Conservation (phyloP, 345 rosid species). For the Boechera stricta region DNA sequence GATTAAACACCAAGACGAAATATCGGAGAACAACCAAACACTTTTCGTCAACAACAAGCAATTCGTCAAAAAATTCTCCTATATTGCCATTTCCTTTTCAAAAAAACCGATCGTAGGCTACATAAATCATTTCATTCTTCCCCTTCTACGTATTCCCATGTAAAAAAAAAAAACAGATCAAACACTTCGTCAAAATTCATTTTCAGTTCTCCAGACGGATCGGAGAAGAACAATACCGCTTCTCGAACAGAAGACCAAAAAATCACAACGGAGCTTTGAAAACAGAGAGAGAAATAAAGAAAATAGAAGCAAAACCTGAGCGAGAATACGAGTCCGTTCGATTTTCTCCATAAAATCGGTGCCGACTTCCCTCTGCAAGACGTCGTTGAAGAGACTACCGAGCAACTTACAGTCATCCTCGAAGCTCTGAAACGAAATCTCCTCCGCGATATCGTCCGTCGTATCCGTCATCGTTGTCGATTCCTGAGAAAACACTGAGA, state of each 20-base stretch:
- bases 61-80: conserved; percentile 6
- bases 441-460: conserved; percentile 98
- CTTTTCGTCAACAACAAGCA: conserved; percentile 32
- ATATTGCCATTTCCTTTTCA: background rate
- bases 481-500: background rate
- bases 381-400: conserved; percentile 83
- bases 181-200: background rate
- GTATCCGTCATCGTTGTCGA: conserved; percentile 80
- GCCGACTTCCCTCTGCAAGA: conserved; percentile 84
- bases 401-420: conserved; percentile 94
- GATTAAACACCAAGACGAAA: background rate
- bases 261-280: background rate
- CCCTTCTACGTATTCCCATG: background rate
- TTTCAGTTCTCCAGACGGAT: conserved; percentile 6
- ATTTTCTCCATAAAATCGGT: conserved; percentile 67
- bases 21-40: background rate
- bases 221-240: background rate
- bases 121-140: background rate
- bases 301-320: conserved; percentile 58
- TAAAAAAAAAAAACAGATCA: background rate
- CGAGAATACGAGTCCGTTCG: conserved; percentile 75
- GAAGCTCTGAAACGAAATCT: conserved; percentile 88
- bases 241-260: background rate
- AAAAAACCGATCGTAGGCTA: conserved; percentile 19
- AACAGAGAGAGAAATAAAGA: background rate